phyloP scores from a whole-genome alignment of 2,329 filamentous ascomycete species.

The Polychaeton citri region DNA sequence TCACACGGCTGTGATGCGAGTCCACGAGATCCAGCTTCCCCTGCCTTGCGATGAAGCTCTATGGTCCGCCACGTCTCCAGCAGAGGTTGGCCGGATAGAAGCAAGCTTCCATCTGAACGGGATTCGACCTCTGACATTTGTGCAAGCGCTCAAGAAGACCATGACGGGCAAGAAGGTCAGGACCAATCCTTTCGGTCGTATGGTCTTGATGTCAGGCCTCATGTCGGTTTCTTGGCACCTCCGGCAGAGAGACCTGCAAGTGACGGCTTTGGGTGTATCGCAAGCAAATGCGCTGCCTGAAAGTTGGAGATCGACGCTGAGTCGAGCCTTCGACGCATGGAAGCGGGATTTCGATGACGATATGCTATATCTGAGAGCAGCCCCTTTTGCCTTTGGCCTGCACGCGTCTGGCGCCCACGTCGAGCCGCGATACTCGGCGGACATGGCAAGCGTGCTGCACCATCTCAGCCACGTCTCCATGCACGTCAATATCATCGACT shows the following conservation, averaged over 20 bases:
- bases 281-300: constrained; percentile 70
- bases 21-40: constrained; percentile 79
- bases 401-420: constrained; percentile 23
- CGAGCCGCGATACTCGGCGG: not conserved
- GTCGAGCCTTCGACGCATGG: constrained; percentile 80
- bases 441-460: constrained; percentile 54
- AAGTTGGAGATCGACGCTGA: constrained; percentile 73
- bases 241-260: constrained; percentile 82
- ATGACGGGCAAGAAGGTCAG: constrained; percentile 68
- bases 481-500: constrained; percentile 89
- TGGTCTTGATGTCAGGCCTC: constrained; percentile 77
- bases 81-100: constrained; percentile 74
- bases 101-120: constrained; percentile 63
- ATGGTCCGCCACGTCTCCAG: constrained; percentile 74
- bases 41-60: constrained; percentile 78
- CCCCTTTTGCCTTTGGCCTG: not conserved
- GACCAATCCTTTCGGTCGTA: constrained; percentile 80
- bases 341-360: constrained; percentile 62
- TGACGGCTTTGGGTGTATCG: constrained; percentile 67
- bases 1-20: constrained; percentile 86
- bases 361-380: constrained; percentile 18
- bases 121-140: constrained; percentile 70
- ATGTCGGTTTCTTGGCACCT: constrained; percentile 93
- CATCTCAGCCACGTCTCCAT: constrained; percentile 90
- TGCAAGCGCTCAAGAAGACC: constrained; percentile 76